Base-by-base conservation (phyloP, 1,139 yeast species). In the Candida frijolesensis region DNA sequence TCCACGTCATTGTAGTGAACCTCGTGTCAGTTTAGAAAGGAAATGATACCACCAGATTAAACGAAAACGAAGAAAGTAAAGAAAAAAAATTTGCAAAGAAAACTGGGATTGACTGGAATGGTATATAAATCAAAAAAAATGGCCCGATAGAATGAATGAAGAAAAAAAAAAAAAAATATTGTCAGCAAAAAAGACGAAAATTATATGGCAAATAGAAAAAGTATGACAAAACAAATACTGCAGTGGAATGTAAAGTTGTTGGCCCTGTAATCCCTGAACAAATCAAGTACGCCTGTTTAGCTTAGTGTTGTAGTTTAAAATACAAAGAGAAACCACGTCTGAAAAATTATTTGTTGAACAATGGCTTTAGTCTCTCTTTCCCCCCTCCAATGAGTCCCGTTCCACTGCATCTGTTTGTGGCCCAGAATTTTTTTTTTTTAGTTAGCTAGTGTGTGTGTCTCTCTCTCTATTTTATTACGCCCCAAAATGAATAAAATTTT, bases 1-100 rank as follows among this genome's bases (percentile, higher is more conserved):
- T 57, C 81, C 81, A 76, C 41, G 58, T 45, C 58, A 55, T 56
- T 27, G n/a, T 22, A 11, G 9, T 19, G 19, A 16, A 38, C 30
- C 18, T 10, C 22, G 30, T 38, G 18, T 19, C 16, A 19, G 42
- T 38, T 38, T 38, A 38, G 42, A 22, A 38, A 12, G 37, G 14
- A 16, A 44, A 25, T 18, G 34, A 35, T 22, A 27, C 15, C 16
- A 11, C 5, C 11, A 11, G 32, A 15, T 42, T 30, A 10, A 16
- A 15, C 43, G 12, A 27, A 27, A 14, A 29, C 33, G 12, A 14
- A 40, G 10, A 7, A 15, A 40, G 27, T 8, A 10, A 27, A 41
- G 10, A 8, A 14, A 29, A 41, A 41, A 41, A 29, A 41, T 25
- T 25, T 25, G 29, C 29, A 40, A 40, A 40, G 7, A n/a, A 35